These are phyloP conservation scores for Teunomyces pallodes DNA, from an alignment of 805 yeast genomes.

Conservation along the genomic window DNA sequence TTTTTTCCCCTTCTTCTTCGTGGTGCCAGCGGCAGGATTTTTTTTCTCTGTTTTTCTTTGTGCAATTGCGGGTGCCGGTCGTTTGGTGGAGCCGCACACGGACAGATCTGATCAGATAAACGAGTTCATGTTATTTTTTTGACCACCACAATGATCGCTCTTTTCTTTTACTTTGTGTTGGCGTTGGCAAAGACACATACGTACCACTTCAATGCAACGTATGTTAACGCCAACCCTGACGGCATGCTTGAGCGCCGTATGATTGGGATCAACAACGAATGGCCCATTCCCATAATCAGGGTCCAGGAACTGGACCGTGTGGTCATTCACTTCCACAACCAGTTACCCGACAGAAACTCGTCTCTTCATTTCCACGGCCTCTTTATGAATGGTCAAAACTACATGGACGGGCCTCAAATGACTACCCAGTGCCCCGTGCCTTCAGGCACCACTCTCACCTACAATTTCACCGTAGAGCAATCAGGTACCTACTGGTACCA, in stretches of 20 bases:
- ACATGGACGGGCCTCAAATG: slow-evolving; percentile 47
- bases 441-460: slow-evolving; percentile 36
- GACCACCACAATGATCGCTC: neutral
- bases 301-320: slow-evolving; percentile 42
- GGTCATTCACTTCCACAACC: slow-evolving; percentile 32
- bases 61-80: no score
- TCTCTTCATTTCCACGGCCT: slow-evolving; percentile 48
- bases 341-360: slow-evolving; percentile 31
- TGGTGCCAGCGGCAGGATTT: neutral
- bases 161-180: neutral
- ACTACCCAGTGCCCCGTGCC: slow-evolving; percentile 47
- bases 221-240: slow-evolving; percentile 53
- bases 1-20: neutral
- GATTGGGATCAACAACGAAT: slow-evolving; percentile 54
- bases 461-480: slow-evolving; percentile 40
- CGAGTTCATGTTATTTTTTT: neutral
- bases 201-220: slow-evolving; percentile 37
- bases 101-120: slow-evolving; percentile 1
- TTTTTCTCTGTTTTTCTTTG: neutral
- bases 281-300: slow-evolving; percentile 44
- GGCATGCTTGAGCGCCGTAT: slow-evolving; percentile 49
- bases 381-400: slow-evolving; percentile 34
- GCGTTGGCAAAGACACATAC: slow-evolving; percentile 22
- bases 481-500: slow-evolving; percentile 64
- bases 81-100: no score